Evolutionary conservation across 2,329 filamentous ascomycete species (phyloP).

Genomic region (Bretziella fagacearum): DNA sequence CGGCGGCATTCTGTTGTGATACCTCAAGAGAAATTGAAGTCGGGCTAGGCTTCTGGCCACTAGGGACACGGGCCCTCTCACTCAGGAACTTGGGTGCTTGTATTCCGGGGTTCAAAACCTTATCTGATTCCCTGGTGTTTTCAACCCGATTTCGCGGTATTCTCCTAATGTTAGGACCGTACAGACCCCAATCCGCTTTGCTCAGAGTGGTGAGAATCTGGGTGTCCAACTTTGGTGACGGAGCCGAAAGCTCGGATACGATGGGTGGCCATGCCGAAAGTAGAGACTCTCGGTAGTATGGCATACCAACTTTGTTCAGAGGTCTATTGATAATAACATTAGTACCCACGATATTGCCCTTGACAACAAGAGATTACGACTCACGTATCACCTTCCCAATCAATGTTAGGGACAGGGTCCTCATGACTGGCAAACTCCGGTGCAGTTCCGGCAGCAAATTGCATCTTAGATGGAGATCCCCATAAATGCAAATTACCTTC

Average conservation of each 20-base stretch:
- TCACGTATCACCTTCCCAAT: slow-evolving; percentile 56
- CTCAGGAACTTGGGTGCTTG: slow-evolving; percentile 84
- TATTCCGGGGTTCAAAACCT: slow-evolving; percentile 40
- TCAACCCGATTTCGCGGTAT: slow-evolving; percentile 68
- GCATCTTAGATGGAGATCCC: slow-evolving; percentile 72
- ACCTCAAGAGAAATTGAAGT: slow-evolving; percentile 22
- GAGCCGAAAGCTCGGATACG: slow-evolving; percentile 70
- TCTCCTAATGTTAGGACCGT: slow-evolving; percentile 59
- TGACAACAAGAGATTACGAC: slow-evolving; percentile 18
- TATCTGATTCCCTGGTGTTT: slow-evolving; percentile 49
- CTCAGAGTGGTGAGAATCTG: slow-evolving; percentile 53
- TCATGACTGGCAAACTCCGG: slow-evolving; percentile 59
- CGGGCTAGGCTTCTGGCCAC: slow-evolving; percentile 26
- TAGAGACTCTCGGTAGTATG: slow-evolving; percentile 76
- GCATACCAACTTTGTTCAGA: slow-evolving; percentile 73
- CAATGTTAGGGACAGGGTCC: slow-evolving; percentile 39
- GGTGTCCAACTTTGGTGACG: slow-evolving; percentile 57
- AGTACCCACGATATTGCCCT: not conserved
- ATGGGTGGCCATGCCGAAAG: slow-evolving; percentile 84
- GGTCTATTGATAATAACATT: slow-evolving; percentile 35
- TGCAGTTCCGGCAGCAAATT: slow-evolving; percentile 69
- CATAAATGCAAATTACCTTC: slow-evolving; percentile 70
- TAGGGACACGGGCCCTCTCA: slow-evolving; percentile 64
- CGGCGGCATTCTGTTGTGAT: slow-evolving; percentile 16
- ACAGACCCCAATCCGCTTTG: slow-evolving; percentile 56